Evolutionary conservation across 139 green algal genomes (phyloP).

Genomic region (Zygnema cylindricum): DNA sequence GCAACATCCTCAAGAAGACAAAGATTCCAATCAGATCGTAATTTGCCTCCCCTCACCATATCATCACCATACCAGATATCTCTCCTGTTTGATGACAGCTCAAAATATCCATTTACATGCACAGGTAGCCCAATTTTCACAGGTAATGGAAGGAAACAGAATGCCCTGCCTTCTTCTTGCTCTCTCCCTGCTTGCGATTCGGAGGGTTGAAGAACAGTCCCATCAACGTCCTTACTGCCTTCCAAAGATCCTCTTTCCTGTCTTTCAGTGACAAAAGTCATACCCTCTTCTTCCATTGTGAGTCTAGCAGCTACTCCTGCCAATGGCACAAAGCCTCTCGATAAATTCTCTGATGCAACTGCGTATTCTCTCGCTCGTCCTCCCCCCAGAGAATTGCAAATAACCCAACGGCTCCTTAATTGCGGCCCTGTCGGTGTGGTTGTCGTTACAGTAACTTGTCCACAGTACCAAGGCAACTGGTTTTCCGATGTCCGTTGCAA

Average conservation of each 20-base stretch:
- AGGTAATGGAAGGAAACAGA: conserved; percentile 84
- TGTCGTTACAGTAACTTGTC: background rate
- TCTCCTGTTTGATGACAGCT: conserved; percentile 77
- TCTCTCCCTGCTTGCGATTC: background rate
- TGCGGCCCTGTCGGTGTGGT: background rate
- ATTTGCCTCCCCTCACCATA: conserved; percentile 68
- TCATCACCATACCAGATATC: conserved; percentile 69
- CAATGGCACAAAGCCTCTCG: conserved; percentile 76
- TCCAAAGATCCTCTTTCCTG: background rate
- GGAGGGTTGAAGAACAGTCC: background rate
- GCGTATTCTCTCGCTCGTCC: conserved; percentile 61
- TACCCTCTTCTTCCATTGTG: background rate
- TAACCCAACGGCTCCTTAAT: conserved; percentile 27
- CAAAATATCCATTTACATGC: conserved; percentile 84
- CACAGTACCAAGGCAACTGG: conserved; percentile 39
- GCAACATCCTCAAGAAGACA: conserved; percentile 68
- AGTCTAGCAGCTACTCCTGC: conserved; percentile 74
- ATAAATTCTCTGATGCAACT: conserved; percentile 27
- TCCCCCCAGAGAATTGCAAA: conserved; percentile 43
- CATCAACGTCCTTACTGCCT: background rate
- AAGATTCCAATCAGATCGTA: conserved; percentile 71
- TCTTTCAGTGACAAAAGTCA: background rate
- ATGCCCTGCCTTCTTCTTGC: conserved; percentile 69
- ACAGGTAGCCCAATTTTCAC: conserved; percentile 73
- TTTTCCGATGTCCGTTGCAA: conserved; percentile 35